Base-by-base conservation (phyloP, 2,329 filamentous ascomycete genomes). In the Pyrenophora teres region DNA sequence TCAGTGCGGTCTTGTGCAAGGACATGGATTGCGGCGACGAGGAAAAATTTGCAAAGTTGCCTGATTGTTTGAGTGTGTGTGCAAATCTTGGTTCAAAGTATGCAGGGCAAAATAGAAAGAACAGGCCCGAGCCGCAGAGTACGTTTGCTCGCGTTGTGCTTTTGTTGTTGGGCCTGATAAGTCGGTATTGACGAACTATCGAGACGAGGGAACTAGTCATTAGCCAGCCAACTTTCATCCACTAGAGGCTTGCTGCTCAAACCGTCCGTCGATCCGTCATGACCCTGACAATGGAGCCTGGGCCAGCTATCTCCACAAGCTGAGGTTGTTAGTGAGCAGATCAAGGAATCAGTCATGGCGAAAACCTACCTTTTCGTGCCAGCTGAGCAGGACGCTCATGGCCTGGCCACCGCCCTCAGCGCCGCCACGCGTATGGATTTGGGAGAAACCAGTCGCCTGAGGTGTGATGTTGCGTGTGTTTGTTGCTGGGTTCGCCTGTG, bases 261-360 rank as follows among this genome's bases (percentile, higher is more conserved):
- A 95, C 93, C 66, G 89, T 94, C 70, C 94, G 87, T 79, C 93
- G 90, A 80, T 99, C 94, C 36, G 91, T 94, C 92, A 99, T 97
- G 62, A 91, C 91, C 66, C 94, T 85, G 57, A 92, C 90, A 76
- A 99, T 94, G 74, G 89, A 77, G 38, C 94, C 94, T 62, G 92
- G 81, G 19, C 94, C 94, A 32, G 92, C 90, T 68, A 97, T 87
- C 69, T 99, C 94, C 4, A 97, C 91, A 57, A 97, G 84, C 83
- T 80, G 60, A 47, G 40, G 25, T 19, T 46, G 53, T 64, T 56
- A 70, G 64, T 50, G 21, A 48, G 21, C 13, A 30, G 12, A 30
- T 30, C 27, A 30, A 30, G 27, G 27, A 30, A 30, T 10, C 27
- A 30, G 10, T 12, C 9, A 30, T 30, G 27, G 12, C 27, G 10